Base-by-base conservation (phyloP, 2,329 filamentous ascomycete genomes). In the Leptographium flavum region DNA sequence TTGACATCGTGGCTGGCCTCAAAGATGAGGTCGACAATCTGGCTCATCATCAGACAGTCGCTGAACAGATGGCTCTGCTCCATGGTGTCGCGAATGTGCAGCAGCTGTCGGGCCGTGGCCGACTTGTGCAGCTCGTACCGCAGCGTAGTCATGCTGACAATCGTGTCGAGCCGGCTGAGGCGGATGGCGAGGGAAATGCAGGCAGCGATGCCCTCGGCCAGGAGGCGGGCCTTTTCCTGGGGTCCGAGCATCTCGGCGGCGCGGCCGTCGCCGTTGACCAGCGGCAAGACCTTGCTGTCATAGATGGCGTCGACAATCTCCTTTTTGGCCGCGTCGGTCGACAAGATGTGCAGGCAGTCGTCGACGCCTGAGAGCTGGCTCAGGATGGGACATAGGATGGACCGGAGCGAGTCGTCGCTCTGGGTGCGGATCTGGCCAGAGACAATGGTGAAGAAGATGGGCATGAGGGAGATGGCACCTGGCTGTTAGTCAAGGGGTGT, bases 171-270 rank as follows among this genome's bases (percentile, higher is more conserved):
- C 10, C 46, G 42, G 17, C 46, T 49, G 5, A 63, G 49, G 6
- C 49, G 52, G 25, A 49, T 50, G 42, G 59, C 58, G 37, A 64
- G 40, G 46, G 56, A 42, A 13, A 61, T 56, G 39, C 61, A 55
- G 32, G 59, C 61, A 0, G 60, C 57, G 23, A 64, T 52, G 43
- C 60, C 62, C 48, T 63, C 57, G 15, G 58, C 54, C 32, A 63
- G 59, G 32, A 64, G 52, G 21, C 54, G 55, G 4, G 57, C 56
- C 49, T 57, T 62, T 42, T 58, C 56, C 37, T 57, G 52, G 33
- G 58, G 55, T 45, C 58, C 55, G 32, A 64, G 56, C 8, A 52
- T 50, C 25, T 56, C 53, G 14, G 56, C 49, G 41, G 59, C 55
- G n/a, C 48, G 48, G 1, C 53, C 51, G 28, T 56, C 49, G 21